These are phyloP conservation scores for Pseudognaphalium luteoalbum DNA, from an alignment of 129 eudicot species.

Conservation along the genomic window DNA sequence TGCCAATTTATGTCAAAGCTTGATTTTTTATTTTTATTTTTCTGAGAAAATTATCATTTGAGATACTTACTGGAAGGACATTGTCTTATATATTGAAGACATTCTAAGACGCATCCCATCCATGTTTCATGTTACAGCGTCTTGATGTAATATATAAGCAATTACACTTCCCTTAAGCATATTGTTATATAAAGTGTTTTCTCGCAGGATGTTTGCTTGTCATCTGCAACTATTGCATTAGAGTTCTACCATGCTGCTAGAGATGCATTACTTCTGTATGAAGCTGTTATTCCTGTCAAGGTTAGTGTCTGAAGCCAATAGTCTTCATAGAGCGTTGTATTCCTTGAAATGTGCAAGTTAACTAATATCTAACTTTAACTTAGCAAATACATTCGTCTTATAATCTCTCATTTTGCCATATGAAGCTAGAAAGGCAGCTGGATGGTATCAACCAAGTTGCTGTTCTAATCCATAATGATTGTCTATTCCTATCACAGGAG, in stretches of 20 bases:
- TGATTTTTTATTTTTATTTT: too few species aligned
- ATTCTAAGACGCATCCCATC: too few species aligned
- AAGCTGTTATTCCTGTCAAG: constrained; percentile 90
- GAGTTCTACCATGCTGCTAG: constrained; percentile 93
- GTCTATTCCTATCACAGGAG: constrained; percentile 84
- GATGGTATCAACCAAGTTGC: constrained; percentile 93
- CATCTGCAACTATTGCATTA: constrained; percentile 74
- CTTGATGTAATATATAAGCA: background rate
- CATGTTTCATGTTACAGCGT: too few species aligned
- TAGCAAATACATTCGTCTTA: constrained; percentile 12
- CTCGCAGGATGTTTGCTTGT: constrained; percentile 89
- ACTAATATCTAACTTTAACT: background rate
- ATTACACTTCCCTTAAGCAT: background rate
- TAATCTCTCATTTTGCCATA: constrained; percentile 35
- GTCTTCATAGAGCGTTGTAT: background rate
- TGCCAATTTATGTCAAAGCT: background rate
- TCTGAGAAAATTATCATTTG: too few species aligned
- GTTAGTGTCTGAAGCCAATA: constrained; percentile 43
- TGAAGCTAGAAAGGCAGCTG: constrained; percentile 96
- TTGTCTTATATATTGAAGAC: too few species aligned
- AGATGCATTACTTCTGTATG: constrained; percentile 83
- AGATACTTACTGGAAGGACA: too few species aligned
- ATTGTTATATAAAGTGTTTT: background rate
- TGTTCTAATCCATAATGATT: constrained; percentile 94
- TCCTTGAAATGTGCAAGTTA: background rate